Evolutionary conservation across 1,284 basidiomycete species (phyloP), one percentile per base, ranked within the genome.

Genomic region (Apiotrichum gamsii): DNA sequence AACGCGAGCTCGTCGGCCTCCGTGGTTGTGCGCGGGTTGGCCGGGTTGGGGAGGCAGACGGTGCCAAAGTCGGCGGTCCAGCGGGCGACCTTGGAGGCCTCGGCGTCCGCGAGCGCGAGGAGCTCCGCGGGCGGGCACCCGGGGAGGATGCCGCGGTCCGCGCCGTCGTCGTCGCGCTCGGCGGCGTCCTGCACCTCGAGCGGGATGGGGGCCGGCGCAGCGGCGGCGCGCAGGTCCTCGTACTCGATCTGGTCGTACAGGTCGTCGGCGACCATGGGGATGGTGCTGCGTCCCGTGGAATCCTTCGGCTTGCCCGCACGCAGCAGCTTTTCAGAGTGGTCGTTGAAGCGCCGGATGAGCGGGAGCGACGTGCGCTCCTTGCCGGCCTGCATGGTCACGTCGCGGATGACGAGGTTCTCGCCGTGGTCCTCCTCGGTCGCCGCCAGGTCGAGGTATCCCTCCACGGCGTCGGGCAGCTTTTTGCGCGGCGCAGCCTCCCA

Each of bases 381-480:
- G 8, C 95, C 95, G 5, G 93, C 83, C 64, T 90, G 87, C 95
- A 98, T 99, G 0, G 95, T 97, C 37, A 88, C 73, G 64, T 99
- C 95, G 65, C 80, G 83, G 52, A 83, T 79, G 57, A 90, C 94
- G 5, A 89, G 87, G 3, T 85, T 85, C 75, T 91, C 87, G 33
- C 78, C 84, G 58, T 97, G 94, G 73, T 99, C 94, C 64, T 91
- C 90, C 25, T 82, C 78, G 0, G 91, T 97, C 9, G 94, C 87
- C 23, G 80, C 84, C 11, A 98, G 78, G 64, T 93, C 85, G 20
- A 98, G 78, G 61, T 90, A 84, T 18, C 84, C 73, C 56, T 90
- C 85, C 2, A 89, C 82, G 6, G 79, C 72, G 31, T 85, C 82
- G 19, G 80, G 78, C 37, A 81, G 76, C 46, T 79, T 76, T 31